Evolutionary conservation across 768 basidiomycete genomes (phyloP).

Genomic region (Stropharia rugosoannulata): DNA sequence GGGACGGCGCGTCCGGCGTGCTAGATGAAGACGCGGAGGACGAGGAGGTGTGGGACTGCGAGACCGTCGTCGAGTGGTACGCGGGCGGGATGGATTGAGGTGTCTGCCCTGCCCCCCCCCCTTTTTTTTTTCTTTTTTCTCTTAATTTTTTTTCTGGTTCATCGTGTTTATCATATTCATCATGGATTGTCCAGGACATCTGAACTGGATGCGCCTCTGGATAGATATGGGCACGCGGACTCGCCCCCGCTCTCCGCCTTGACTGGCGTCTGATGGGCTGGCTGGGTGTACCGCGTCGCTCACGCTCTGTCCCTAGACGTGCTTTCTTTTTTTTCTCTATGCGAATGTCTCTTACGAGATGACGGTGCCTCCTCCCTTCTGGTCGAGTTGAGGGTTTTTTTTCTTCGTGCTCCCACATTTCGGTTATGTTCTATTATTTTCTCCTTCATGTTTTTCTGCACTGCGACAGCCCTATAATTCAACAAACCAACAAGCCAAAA

Average conservation of each 20-base stretch:
- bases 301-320: neutral
- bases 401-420: neutral
- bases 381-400: constrained; percentile 3
- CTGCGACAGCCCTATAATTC: neutral
- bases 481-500: neutral
- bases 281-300: neutral
- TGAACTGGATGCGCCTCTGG: neutral
- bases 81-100: constrained; percentile 1
- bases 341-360: neutral
- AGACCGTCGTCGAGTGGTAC: constrained; percentile 5
- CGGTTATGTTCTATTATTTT: neutral
- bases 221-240: neutral
- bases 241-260: constrained; percentile 7
- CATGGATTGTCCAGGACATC: neutral
- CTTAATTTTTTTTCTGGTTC: neutral
- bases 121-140: no score
- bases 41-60: constrained; percentile 1
- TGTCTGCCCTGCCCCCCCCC: neutral
- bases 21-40: neutral
- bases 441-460: neutral
- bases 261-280: constrained; percentile 6
- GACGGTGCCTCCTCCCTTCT: constrained; percentile 1
- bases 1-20: neutral
- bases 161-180: neutral
- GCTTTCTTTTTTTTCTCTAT: neutral